Percentiles rank a stretch among this genome's conserved stretches.
Evolutionary conservation across 192 early-diverging fungal species (phyloP).

Genomic region (Rhizophagus sp.): DNA sequence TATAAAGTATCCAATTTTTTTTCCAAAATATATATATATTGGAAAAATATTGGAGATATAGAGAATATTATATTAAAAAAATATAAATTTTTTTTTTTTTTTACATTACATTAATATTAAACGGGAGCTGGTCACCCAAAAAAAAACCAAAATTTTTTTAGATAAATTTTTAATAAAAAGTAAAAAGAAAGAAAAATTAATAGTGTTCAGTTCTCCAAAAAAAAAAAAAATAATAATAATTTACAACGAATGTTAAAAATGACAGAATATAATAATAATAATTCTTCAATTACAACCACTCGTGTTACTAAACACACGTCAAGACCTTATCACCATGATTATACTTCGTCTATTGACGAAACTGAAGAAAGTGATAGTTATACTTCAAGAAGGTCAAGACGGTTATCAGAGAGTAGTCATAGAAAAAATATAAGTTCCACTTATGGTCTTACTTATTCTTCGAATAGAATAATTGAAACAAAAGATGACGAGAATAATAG

Average conservation of each 20-base stretch:
- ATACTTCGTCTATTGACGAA: constrained; percentile 7
- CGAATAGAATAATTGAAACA: constrained; percentile 7
- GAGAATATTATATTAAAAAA: not conserved
- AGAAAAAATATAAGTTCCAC: not conserved
- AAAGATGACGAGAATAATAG: constrained; percentile 6
- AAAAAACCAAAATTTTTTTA: not conserved
- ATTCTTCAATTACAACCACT: constrained; percentile 11
- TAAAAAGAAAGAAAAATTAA: not conserved
- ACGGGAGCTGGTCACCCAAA: constrained; percentile 10
- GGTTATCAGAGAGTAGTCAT: not conserved
- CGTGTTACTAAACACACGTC: not conserved
- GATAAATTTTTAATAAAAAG: too few species aligned
- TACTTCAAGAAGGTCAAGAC: not conserved
- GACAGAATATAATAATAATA: not conserved
- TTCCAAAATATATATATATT: not conserved
- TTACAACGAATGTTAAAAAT: not conserved
- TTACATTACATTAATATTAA: not conserved
- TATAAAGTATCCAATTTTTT: too few species aligned
- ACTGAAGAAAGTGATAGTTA: constrained; percentile 15
- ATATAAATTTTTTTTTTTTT: not conserved
- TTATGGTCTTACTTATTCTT: not conserved
- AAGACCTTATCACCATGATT: constrained; percentile 10
- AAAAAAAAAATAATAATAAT: not conserved
- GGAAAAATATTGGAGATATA: not conserved
- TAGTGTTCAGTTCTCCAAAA: not conserved